Evolutionary conservation across 2,329 filamentous ascomycete species (phyloP).

Genomic region (Nannizzia gypsea): DNA sequence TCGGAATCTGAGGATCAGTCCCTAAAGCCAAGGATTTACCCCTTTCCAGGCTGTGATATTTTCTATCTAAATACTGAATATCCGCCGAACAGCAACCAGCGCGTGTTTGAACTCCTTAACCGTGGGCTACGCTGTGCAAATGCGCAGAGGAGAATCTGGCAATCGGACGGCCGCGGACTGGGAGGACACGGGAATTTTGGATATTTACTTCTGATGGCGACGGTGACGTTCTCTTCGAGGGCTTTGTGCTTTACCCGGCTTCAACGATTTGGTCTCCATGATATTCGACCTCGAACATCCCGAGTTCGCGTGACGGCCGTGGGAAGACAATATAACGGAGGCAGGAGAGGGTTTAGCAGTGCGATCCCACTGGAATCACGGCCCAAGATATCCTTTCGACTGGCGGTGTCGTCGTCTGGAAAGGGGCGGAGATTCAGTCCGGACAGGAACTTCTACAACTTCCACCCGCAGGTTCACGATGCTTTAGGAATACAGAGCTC

Average conservation of each 20-base stretch:
- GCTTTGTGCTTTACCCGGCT: not conserved
- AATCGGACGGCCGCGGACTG: not conserved
- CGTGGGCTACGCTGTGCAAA: not conserved
- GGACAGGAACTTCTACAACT: constrained; percentile 58
- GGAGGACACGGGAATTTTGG: not conserved
- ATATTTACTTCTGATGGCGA: constrained; percentile 1
- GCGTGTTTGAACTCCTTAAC: not conserved
- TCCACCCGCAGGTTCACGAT: constrained; percentile 42
- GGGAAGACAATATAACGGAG: not conserved
- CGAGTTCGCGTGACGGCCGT: not conserved
- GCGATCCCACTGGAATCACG: constrained; percentile 18
- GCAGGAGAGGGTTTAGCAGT: constrained; percentile 22
- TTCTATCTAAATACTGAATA: not conserved
- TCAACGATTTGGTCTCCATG: not conserved
- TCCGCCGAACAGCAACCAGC: not conserved
- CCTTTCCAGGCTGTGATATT: not conserved
- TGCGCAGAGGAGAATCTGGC: not conserved
- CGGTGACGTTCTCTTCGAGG: not conserved
- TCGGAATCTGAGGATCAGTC: not conserved
- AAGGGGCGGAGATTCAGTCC: constrained; percentile 60
- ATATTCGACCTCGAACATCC: not conserved
- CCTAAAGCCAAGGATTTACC: not conserved
- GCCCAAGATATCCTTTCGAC: constrained; percentile 50
- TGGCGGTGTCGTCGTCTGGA: constrained; percentile 63
- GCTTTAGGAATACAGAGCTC: constrained; percentile 28